These are phyloP conservation scores for Ophiostoma triangulosporum DNA, from an alignment of 2,329 filamentous ascomycete species.

Conservation along the genomic window DNA sequence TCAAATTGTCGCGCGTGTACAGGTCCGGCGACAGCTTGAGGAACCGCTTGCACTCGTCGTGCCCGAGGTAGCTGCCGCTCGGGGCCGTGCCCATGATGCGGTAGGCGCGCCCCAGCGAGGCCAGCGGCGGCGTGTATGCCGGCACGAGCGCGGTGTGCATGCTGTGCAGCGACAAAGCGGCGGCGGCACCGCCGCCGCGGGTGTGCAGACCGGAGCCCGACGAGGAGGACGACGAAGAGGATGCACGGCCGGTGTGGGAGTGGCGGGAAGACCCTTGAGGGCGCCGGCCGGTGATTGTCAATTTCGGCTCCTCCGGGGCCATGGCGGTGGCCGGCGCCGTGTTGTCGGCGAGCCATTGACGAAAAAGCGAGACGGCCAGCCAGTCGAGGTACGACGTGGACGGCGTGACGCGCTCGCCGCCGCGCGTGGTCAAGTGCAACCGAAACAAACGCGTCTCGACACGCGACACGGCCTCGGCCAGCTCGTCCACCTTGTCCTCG, in stretches of 20 bases:
- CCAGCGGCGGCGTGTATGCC: conserved; percentile 30
- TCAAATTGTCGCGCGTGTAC: conserved; percentile 76
- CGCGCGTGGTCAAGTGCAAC: conserved; percentile 60
- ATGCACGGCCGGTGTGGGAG: conserved; percentile 19
- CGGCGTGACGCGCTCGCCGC: conserved; percentile 73
- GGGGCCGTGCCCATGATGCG: conserved; percentile 55
- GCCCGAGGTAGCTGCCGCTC: conserved; percentile 53
- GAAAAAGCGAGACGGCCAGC: conserved; percentile 75
- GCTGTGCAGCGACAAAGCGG: conserved; percentile 10
- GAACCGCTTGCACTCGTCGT: conserved; percentile 85
- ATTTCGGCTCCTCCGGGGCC: neutral
- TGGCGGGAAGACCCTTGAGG: too few relatives aligned
- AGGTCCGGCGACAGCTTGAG: conserved; percentile 70
- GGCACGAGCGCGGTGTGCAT: conserved; percentile 20
- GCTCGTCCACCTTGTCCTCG: conserved; percentile 86
- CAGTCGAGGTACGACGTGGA: conserved; percentile 74
- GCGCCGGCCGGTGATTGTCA: conserved; percentile 18
- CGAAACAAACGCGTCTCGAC: conserved; percentile 75
- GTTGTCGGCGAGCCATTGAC: conserved; percentile 87
- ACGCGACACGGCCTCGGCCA: conserved; percentile 67
- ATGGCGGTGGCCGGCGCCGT: conserved; percentile 54
- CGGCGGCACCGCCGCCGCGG: neutral
- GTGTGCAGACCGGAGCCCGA: conserved; percentile 2
- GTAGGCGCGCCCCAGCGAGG: conserved; percentile 59
- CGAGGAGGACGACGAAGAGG: conserved; percentile 13